Evolutionary conservation across 495 filamentous ascomycete genomes (phyloP), one percentile per base, ranked within the genome.

Genomic region (Talaromyces ruber): DNA sequence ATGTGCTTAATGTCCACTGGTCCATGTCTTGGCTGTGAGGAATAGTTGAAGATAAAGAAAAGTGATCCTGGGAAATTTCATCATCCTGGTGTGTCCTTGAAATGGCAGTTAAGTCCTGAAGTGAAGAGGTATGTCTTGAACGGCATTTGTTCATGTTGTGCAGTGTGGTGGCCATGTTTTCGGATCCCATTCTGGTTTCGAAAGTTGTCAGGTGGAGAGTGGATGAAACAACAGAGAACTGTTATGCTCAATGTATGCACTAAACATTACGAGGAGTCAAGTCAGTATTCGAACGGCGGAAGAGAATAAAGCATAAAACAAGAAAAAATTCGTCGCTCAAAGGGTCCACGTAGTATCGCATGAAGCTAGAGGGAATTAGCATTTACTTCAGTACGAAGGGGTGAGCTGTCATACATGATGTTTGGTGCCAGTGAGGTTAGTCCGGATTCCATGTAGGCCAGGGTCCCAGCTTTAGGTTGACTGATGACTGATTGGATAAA

Each of bases 21-120:
- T 76, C 73, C 62, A 78, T 68, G 29, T 76, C 75, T 67, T 70
- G 68, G 62, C 69, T 60, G 64, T 73, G 69, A 62, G 67, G 67
- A 50, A 73, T 64, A 67, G 67, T 74, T 62, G 76, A 78, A 71
- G 72, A 74, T 63, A 78, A 70, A 63, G 74, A 74, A 59, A 74
- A 74, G 65, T 65, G 73, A 69, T 76, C 76, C 68, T 76, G 77
- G 53, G 72, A 76, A 63, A 79, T 64, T 65, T 78, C 75, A 78
- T 79, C 75, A 79, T 78, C 77, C 76, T 75, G 75, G 73, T 73
- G 61, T 64, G 68, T 63, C 70, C 72, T 72, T 65, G 77, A 72
- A 68, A 76, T 71, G 66, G 70, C 73, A 65, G 76, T 72, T 32
- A 74, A 64, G 70, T 72, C 75, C 70, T 68, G 71, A 52, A 74